Conservation (phyloP, 164 flowering plant species). For the Buxus sempervirens region DNA sequence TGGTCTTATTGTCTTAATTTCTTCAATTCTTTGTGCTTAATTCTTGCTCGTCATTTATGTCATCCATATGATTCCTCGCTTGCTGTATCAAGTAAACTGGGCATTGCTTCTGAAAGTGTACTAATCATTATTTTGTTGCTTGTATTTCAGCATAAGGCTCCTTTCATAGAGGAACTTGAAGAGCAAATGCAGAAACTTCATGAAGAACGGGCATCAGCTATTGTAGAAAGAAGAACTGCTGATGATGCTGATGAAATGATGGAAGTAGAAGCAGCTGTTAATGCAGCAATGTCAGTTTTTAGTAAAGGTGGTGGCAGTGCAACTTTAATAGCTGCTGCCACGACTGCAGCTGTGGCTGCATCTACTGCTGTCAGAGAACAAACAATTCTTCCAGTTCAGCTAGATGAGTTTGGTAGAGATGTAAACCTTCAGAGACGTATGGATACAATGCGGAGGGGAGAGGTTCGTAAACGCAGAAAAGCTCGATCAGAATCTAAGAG, state of each 20-base stretch:
- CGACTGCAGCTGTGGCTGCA: conserved; percentile 67
- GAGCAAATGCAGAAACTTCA: conserved; percentile 85
- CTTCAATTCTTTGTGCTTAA: too few relatives aligned
- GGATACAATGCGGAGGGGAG: conserved; percentile 68
- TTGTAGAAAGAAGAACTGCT: conserved; percentile 67
- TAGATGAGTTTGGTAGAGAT: conserved; percentile 96
- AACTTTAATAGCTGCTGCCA: conserved; percentile 45
- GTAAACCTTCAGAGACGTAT: conserved; percentile 70
- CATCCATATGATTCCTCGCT: too few relatives aligned
- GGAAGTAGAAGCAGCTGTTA: conserved; percentile 76
- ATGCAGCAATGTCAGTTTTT: conserved; percentile 63
- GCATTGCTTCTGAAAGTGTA: background rate
- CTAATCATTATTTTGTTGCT: conserved; percentile 2
- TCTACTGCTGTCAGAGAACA: conserved; percentile 42
- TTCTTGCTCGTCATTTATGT: background rate
- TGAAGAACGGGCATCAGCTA: conserved; percentile 73
- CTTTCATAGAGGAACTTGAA: conserved; percentile 91
- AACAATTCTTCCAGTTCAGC: conserved; percentile 51
- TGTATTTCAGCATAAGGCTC: conserved; percentile 73
- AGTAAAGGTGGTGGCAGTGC: conserved; percentile 49
- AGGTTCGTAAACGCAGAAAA: conserved; percentile 60
- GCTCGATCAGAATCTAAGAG: conserved; percentile 54
- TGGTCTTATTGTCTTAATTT: too few relatives aligned
- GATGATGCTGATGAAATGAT: conserved; percentile 80
- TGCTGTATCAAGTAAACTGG: background rate